A percentile compares a stretch with the other conserved stretches of the same genome.
These are phyloP conservation scores for Geoglossum cookeanum DNA, from an alignment of 2,329 filamentous ascomycete genomes.

Conservation along the genomic window DNA sequence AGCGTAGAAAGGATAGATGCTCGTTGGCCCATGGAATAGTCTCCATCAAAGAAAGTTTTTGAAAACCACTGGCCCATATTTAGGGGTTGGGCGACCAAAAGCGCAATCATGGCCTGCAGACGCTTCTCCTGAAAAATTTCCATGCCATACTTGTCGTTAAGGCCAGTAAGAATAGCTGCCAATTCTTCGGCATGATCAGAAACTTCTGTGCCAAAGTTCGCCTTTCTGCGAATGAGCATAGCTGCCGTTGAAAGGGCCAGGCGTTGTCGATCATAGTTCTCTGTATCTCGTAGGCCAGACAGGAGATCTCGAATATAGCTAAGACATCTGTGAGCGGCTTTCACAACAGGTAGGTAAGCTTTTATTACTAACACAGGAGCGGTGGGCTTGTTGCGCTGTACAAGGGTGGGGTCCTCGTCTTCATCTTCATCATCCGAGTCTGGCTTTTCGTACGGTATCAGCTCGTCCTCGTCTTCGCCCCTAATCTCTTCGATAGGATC, in stretches of 20 bases:
- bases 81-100: conserved; percentile 56
- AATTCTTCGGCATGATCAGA: conserved; percentile 68
- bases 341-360: conserved; percentile 7
- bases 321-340: conserved; percentile 7
- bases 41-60: conserved; percentile 72
- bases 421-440: conserved; percentile 81
- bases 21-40: conserved; percentile 74
- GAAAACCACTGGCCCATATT: conserved; percentile 72
- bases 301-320: conserved; percentile 73
- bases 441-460: conserved; percentile 66
- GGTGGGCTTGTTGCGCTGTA: conserved; percentile 64
- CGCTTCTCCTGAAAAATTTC: conserved; percentile 57
- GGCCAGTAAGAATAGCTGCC: conserved; percentile 52
- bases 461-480: conserved; percentile 36
- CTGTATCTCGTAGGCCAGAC: conserved; percentile 54
- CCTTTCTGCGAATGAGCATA: conserved; percentile 67
- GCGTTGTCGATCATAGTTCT: conserved; percentile 69
- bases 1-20: conserved; percentile 65
- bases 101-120: conserved; percentile 62
- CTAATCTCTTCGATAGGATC: conserved; percentile 37
- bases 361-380: conserved; percentile 46
- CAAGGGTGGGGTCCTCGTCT: conserved; percentile 76
- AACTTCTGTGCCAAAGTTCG: conserved; percentile 74
- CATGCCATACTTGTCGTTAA: conserved; percentile 73
- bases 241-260: conserved; percentile 63